Evolutionary conservation across 2,329 filamentous ascomycete species (phyloP).

Genomic region (Dactylellina haptotyla): DNA sequence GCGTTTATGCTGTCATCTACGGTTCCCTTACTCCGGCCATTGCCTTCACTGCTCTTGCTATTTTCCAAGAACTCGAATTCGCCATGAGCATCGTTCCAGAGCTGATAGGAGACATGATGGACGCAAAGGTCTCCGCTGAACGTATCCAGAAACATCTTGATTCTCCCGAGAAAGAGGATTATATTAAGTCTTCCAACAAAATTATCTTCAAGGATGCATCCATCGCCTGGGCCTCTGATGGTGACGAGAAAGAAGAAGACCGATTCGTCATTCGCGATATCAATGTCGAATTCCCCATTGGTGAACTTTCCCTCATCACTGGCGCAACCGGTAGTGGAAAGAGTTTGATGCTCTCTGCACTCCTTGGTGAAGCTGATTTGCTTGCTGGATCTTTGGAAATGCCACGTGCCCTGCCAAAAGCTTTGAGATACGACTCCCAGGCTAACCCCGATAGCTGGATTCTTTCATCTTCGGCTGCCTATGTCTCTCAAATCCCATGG

Average conservation of each 20-base stretch:
- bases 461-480: slow-evolving; percentile 75
- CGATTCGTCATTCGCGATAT: slow-evolving; percentile 74
- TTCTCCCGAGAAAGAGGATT: slow-evolving; percentile 71
- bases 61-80: slow-evolving; percentile 78
- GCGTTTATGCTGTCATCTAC: slow-evolving; percentile 73
- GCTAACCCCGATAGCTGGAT: slow-evolving; percentile 74
- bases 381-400: slow-evolving; percentile 71
- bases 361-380: slow-evolving; percentile 79
- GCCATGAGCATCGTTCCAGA: slow-evolving; percentile 78
- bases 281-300: slow-evolving; percentile 73
- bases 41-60: slow-evolving; percentile 79
- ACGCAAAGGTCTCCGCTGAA: slow-evolving; percentile 76
- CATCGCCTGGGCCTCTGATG: slow-evolving; percentile 78
- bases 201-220: slow-evolving; percentile 75
- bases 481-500: slow-evolving; percentile 83
- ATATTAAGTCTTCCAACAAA: slow-evolving; percentile 68
- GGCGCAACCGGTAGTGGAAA: slow-evolving; percentile 83
- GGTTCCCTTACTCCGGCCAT: slow-evolving; percentile 75
- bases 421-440: slow-evolving; percentile 70
- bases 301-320: slow-evolving; percentile 75
- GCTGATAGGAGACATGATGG: slow-evolving; percentile 74
- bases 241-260: slow-evolving; percentile 68
- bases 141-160: slow-evolving; percentile 77
- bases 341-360: slow-evolving; percentile 76
- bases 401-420: slow-evolving; percentile 64